Percentiles rank a stretch among this genome's conserved stretches.
phyloP scores from a whole-genome alignment of 352 stramenopile species.

The Chrysophaeum taylorii region DNA sequence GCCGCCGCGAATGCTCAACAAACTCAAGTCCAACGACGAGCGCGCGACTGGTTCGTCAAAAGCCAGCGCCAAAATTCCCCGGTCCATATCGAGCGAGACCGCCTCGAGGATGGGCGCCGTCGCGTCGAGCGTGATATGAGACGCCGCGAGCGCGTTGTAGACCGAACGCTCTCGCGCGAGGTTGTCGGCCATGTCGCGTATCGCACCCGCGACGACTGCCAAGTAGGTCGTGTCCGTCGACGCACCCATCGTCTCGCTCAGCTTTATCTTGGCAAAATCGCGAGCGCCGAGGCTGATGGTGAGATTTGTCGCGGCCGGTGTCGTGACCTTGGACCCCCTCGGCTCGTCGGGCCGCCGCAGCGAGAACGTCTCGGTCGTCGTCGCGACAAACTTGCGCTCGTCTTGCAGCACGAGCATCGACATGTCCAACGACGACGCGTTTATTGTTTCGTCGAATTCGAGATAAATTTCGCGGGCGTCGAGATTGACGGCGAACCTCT shows the following conservation, averaged over 20 bases:
- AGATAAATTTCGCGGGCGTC: neutral
- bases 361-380: neutral
- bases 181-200: neutral
- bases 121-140: neutral
- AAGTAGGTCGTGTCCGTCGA: neutral
- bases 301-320: neutral
- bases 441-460: slow-evolving; percentile 18
- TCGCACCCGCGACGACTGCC: neutral
- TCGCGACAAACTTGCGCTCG: neutral
- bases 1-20: neutral
- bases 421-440: slow-evolving; percentile 11
- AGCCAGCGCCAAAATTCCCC: neutral
- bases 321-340: neutral
- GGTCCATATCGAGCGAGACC: slow-evolving; percentile 18
- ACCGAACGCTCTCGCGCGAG: neutral
- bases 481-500: slow-evolving; percentile 2
- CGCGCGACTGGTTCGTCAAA: slow-evolving; percentile 17
- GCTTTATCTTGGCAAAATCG: slow-evolving; percentile 8
- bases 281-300: neutral
- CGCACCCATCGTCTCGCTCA: neutral
- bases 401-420: neutral
- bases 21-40: neutral
- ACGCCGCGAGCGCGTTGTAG: neutral
- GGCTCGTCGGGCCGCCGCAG: neutral
- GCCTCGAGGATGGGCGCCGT: neutral